Conservation (phyloP, 139 green algal species). For the Tetraselmis striata region DNA sequence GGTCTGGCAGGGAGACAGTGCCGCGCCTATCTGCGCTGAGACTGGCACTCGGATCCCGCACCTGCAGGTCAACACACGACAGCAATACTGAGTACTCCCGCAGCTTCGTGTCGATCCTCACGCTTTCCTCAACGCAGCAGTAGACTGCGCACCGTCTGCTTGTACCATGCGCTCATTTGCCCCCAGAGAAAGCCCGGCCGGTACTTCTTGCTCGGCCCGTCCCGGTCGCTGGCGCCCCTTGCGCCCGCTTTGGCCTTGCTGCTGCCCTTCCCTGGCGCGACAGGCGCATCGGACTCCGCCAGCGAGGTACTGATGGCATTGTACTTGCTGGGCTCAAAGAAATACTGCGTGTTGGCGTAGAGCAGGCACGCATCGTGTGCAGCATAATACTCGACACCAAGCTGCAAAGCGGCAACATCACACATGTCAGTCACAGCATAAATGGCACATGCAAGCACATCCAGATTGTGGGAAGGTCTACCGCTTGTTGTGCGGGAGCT, state of each 20-base stretch:
- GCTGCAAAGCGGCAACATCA: too few relatives aligned
- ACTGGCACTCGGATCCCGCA: slow-evolving; percentile 14
- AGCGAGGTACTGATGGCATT: neutral
- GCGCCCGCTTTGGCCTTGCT: neutral
- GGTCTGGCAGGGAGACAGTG: slow-evolving; percentile 26
- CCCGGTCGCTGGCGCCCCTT: neutral
- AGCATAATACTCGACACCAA: too few relatives aligned
- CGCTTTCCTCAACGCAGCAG: too few relatives aligned
- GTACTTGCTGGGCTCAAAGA: neutral
- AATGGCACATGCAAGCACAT: too few relatives aligned
- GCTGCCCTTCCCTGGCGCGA: too few relatives aligned
- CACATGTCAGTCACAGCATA: too few relatives aligned
- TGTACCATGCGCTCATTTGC: slow-evolving; percentile 82
- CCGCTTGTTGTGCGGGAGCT: neutral
- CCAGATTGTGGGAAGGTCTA: too few relatives aligned
- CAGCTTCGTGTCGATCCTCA: too few relatives aligned
- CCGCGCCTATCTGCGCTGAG: slow-evolving; percentile 26
- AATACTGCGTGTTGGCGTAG: neutral
- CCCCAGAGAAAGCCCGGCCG: slow-evolving; percentile 73
- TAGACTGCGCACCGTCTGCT: slow-evolving; percentile 38
- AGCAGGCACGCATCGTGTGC: neutral
- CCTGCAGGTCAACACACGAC: neutral
- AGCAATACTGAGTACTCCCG: too few relatives aligned
- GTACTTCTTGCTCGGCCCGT: slow-evolving; percentile 65
- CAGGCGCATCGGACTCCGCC: neutral